phyloP scores from a whole-genome alignment of 495 filamentous ascomycete genomes.

The Penicillium lividum region DNA sequence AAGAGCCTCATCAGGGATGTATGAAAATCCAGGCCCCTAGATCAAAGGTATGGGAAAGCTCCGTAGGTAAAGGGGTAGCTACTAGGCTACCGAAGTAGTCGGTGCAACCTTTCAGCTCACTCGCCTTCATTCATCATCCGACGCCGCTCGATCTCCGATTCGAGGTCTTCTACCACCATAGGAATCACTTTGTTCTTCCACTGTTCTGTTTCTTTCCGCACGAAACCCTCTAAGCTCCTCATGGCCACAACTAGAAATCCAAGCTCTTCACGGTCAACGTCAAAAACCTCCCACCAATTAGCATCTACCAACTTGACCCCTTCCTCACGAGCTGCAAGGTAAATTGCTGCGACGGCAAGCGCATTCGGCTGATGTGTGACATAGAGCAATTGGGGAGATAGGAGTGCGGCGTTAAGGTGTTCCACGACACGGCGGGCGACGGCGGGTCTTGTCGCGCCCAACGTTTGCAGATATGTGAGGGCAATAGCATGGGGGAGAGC shows the following conservation, averaged over 20 bases:
- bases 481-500: constrained; percentile 84
- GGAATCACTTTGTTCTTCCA: constrained; percentile 47
- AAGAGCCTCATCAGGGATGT: too few species aligned
- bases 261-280: constrained; percentile 93
- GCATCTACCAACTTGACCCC: constrained; percentile 73
- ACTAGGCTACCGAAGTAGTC: neutral
- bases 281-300: constrained; percentile 98
- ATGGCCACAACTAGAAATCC: constrained; percentile 90
- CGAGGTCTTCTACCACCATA: constrained; percentile 55
- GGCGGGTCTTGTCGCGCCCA: constrained; percentile 56
- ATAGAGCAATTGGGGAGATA: constrained; percentile 88
- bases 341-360: constrained; percentile 85
- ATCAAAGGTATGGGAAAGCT: neutral
- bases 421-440: constrained; percentile 66
- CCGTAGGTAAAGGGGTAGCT: neutral
- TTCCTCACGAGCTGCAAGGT: constrained; percentile 79
- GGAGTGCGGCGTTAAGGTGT: constrained; percentile 78
- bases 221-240: constrained; percentile 76
- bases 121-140: constrained; percentile 56
- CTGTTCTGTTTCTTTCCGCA: constrained; percentile 49
- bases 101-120: constrained; percentile 26
- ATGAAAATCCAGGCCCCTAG: neutral
- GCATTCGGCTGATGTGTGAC: constrained; percentile 86
- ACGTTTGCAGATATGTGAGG: constrained; percentile 88
- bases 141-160: constrained; percentile 60